Base-by-base conservation (phyloP, 2,329 filamentous ascomycete species). In the Fusarium sp. region DNA sequence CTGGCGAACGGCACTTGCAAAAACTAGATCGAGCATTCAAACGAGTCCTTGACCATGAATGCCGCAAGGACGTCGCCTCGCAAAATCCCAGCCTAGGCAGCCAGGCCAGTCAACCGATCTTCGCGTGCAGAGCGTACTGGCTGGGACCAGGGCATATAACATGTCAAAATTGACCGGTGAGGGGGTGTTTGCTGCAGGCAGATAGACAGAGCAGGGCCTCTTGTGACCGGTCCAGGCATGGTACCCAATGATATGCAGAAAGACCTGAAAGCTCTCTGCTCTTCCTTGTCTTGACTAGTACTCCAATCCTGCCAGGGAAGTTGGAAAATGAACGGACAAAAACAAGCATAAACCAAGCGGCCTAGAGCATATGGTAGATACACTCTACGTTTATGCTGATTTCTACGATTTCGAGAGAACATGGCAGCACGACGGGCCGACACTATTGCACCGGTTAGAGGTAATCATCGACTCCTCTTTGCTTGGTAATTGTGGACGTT, bases 141-240 rank as follows among this genome's bases (percentile, higher is more conserved):
- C 53, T 51, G 46, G 54, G 59, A 52, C 50, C 66, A 70, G 67
- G 62, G 54, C 61, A 70, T 70, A 50, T 46, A 58, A 62, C 59
- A 71, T 70, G 52, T 70, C 66, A 70, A 70, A 46, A 44, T 63
- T 61, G 43, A 66, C 69, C 66, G 66, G 69, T 68, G 67, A 68
- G 63, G 59, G 55, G 44, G 41, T 35, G 46, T 20, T 57, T 55
- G 39, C 54, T 45, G 55, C 51, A 56, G 66, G 64, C 27, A 41
- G 55, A 22, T 32, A 11, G 30, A 35, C 30, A 53, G 35, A 45
- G 56, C 68, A 71, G 52, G 62, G 52, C 45, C 41, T 50, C 22
- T 71, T 56, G 57, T 63, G 61, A 60, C 64, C 54, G 58, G 64
- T 41, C 43, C 49, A 56, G 39, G 35, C 52, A 41, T 33, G 48